phyloP scores from a whole-genome alignment of 1,284 basidiomycete genomes.

The Coniophora puteana region DNA sequence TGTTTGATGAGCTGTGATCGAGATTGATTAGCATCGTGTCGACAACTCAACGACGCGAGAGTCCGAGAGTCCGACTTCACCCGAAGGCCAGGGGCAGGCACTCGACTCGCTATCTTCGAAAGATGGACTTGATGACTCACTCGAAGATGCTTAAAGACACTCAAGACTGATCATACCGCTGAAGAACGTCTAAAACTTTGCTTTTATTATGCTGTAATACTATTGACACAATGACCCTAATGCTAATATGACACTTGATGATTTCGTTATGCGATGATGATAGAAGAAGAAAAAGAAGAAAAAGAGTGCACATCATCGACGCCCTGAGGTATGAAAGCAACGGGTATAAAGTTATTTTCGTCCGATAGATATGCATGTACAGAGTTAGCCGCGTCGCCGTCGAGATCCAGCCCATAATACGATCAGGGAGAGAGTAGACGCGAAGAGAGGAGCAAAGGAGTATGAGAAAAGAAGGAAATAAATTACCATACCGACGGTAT shows the following conservation, averaged over 20 bases:
- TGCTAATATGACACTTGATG: no score
- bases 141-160: no score
- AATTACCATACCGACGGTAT: slow-evolving; percentile 46
- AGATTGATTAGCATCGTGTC: no score
- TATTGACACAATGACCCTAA: slow-evolving; percentile 37
- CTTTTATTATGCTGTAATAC: slow-evolving; percentile 24
- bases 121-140: no score
- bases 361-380: slow-evolving; percentile 28
- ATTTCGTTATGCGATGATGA: no score
- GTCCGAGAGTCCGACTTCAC: no score
- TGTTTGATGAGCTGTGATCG: no score
- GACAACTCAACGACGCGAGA: no score
- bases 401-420: no score
- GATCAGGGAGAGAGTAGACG: slow-evolving; percentile 1
- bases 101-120: no score
- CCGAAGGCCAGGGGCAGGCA: no score
- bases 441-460: slow-evolving; percentile 10
- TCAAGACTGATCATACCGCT: slow-evolving; percentile 15
- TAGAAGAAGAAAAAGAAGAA: slow-evolving; percentile 7
- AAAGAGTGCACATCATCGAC: slow-evolving; percentile 22
- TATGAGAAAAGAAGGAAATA: slow-evolving; percentile 16
- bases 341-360: slow-evolving; percentile 30
- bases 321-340: slow-evolving; percentile 7
- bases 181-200: slow-evolving; percentile 19
- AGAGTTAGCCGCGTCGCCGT: slow-evolving; percentile 27